These are phyloP conservation scores for Pogostemon cablin DNA, from an alignment of 257 asterid species.

Conservation along the genomic window DNA sequence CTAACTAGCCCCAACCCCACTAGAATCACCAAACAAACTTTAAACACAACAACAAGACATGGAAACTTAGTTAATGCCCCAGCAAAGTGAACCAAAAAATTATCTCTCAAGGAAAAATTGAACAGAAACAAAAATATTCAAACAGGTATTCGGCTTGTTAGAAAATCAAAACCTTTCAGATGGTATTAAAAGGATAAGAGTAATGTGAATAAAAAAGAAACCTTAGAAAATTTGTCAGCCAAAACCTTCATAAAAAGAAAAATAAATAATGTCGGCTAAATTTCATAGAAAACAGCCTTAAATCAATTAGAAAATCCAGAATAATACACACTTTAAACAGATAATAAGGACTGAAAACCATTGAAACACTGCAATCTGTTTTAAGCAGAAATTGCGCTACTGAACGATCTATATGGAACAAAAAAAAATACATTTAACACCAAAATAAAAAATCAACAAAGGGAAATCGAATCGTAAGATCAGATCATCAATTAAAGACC, in stretches of 20 bases:
- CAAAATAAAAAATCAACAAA: not conserved
- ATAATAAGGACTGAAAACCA: not conserved
- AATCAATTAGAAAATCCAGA: not conserved
- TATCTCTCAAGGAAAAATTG: not conserved
- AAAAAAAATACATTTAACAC: not conserved
- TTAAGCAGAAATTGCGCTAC: not conserved
- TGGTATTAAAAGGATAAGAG: not conserved
- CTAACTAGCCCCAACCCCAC: not conserved
- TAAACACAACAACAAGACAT: not conserved
- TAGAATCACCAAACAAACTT: not conserved
- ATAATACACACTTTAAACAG: not conserved
- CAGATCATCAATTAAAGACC: slow-evolving; percentile 30
- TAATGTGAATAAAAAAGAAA: not conserved
- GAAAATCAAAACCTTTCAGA: not conserved
- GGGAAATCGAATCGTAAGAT: not conserved
- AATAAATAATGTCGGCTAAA: not conserved
- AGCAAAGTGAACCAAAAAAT: not conserved
- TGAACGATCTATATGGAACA: not conserved
- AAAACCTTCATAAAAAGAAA: not conserved
- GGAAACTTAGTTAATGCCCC: not conserved
- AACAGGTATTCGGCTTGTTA: not conserved
- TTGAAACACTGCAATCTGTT: not conserved
- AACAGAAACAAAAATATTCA: not conserved
- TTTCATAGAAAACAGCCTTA: not conserved
- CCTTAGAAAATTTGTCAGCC: not conserved